phyloP scores from a whole-genome alignment of 31 red algal species.

The Odonthalia washingtoniensis region DNA sequence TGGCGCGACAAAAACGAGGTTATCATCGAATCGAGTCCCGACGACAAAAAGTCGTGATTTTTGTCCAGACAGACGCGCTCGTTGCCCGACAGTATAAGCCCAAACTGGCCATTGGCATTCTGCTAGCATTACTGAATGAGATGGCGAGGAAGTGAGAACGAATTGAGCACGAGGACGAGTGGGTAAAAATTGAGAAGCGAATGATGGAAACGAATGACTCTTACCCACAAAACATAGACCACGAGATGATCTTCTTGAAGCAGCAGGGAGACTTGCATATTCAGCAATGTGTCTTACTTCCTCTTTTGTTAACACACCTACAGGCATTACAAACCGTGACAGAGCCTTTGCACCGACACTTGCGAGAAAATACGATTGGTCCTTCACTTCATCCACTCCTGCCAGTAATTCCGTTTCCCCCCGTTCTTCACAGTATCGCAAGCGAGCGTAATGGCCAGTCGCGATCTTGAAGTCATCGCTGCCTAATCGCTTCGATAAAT shows the following conservation, averaged over 20 bases:
- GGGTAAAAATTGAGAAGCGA: conserved; percentile 54
- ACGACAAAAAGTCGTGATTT: conserved; percentile 42
- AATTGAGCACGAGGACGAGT: neutral
- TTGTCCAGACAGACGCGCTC: conserved; percentile 60
- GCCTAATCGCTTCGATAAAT: conserved; percentile 8
- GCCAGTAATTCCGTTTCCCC: conserved; percentile 33
- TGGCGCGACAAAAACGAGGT: conserved; percentile 38
- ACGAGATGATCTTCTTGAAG: conserved; percentile 44
- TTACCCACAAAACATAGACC: conserved; percentile 90
- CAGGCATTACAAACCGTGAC: conserved; percentile 53
- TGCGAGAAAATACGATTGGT: conserved; percentile 88
- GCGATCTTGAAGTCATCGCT: conserved; percentile 43
- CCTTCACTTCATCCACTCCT: conserved; percentile 54
- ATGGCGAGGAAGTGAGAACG: neutral
- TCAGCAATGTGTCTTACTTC: conserved; percentile 67
- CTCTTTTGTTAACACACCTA: conserved; percentile 62
- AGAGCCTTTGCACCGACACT: conserved; percentile 50
- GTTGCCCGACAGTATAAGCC: conserved; percentile 60
- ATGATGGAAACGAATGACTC: conserved; percentile 46
- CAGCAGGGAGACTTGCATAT: conserved; percentile 53
- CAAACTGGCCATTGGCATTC: neutral
- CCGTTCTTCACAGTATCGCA: neutral
- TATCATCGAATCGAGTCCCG: conserved; percentile 20
- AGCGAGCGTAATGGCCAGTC: conserved; percentile 82
- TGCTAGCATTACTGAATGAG: neutral